These are phyloP conservation scores for Colletotrichum theobromicola DNA, from an alignment of 2,329 filamentous ascomycete species.

Conservation along the genomic window DNA sequence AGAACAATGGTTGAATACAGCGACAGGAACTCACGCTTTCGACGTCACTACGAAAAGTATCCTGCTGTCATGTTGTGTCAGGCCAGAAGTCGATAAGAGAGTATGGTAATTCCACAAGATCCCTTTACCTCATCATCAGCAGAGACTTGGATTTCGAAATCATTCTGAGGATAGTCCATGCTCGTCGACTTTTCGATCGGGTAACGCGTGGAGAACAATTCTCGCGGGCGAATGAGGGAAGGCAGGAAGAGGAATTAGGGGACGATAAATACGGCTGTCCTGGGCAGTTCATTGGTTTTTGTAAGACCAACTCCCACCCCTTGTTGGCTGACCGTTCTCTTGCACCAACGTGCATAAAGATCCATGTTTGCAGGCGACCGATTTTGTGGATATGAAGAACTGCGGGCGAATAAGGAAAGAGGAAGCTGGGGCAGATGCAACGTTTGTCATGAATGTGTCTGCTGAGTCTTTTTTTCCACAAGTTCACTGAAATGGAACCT, in stretches of 20 bases:
- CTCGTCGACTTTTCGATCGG: neutral
- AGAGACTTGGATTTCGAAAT: neutral
- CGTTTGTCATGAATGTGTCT: too few species aligned
- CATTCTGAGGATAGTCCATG: neutral
- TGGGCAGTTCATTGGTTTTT: too few species aligned
- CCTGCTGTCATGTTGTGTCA: too few species aligned
- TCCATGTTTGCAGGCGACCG: neutral
- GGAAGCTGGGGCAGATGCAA: neutral
- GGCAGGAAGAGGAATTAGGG: too few species aligned
- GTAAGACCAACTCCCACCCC: neutral
- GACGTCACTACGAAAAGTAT: too few species aligned
- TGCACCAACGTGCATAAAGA: neutral
- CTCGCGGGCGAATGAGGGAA: too few species aligned
- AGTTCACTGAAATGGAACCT: too few species aligned
- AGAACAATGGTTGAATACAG: too few species aligned
- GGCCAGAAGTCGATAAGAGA: too few species aligned
- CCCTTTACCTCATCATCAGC: neutral
- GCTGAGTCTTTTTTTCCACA: too few species aligned
- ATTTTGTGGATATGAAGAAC: neutral
- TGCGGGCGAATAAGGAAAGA: neutral
- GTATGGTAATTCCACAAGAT: neutral
- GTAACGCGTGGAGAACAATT: accelerated
- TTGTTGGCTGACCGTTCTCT: neutral
- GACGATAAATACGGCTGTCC: too few species aligned
- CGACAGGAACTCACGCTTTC: neutral